Evolutionary conservation across 2,329 filamentous ascomycete species (phyloP).

Genomic region (Cytospora chrysosperma): DNA sequence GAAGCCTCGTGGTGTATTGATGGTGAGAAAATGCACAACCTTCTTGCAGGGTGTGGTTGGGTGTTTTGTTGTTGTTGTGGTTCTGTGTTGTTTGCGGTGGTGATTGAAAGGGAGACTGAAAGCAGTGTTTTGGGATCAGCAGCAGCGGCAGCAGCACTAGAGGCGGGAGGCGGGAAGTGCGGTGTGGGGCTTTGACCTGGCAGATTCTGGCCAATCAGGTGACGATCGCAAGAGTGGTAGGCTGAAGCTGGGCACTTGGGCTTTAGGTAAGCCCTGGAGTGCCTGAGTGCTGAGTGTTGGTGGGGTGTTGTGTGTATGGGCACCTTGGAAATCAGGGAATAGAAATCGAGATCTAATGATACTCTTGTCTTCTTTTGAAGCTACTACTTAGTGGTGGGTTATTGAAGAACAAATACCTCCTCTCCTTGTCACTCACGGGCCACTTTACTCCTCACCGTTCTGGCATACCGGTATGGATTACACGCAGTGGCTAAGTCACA

Average conservation of each 20-base stretch:
- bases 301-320: background rate
- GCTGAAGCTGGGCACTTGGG: background rate
- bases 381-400: no score
- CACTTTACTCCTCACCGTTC: background rate
- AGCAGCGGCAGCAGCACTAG: no score
- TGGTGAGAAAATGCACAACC: background rate
- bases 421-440: background rate
- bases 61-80: background rate
- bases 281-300: background rate
- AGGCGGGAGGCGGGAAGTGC: background rate
- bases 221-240: slow-evolving; percentile 14
- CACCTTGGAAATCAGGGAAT: no score
- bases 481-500: background rate
- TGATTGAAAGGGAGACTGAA: background rate
- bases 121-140: background rate
- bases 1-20: background rate
- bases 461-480: no score
- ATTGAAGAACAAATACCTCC: no score
- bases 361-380: no score
- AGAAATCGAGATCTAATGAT: no score
- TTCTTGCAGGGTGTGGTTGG: background rate
- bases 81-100: background rate
- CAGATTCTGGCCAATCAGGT: slow-evolving; percentile 11
- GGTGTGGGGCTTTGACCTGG: background rate
- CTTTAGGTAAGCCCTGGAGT: background rate